A percentile compares a stretch with the other conserved stretches of the same genome.
Conservation (phyloP, 164 flowering plant species). For the Tinospora cordifolia region DNA sequence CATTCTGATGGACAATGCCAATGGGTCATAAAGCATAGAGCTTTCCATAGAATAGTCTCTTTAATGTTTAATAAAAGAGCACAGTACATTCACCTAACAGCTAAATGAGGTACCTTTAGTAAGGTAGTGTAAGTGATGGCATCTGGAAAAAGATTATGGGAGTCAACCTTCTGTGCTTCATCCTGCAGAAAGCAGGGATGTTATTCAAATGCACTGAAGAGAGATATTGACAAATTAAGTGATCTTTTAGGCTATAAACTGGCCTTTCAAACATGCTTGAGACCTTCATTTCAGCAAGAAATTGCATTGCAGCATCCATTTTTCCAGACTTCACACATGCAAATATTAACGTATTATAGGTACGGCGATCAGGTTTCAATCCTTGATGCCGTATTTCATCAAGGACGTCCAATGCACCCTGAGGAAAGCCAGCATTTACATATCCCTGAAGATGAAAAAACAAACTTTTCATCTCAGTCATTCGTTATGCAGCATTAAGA, state of each 20-base stretch:
- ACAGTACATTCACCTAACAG: not conserved
- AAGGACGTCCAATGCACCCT: slow-evolving; percentile 37
- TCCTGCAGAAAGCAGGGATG: slow-evolving; percentile 34
- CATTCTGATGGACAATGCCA: too few species aligned
- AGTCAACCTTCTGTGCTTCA: slow-evolving; percentile 24
- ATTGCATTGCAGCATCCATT: slow-evolving; percentile 45
- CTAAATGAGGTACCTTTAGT: slow-evolving; percentile 39
- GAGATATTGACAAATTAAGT: slow-evolving; percentile 8
- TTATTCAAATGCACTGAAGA: slow-evolving; percentile 11
- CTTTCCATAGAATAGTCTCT: too few species aligned
- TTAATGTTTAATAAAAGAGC: too few species aligned
- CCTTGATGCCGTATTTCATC: slow-evolving; percentile 48
- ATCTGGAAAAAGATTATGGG: slow-evolving; percentile 44
- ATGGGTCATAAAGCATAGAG: too few species aligned
- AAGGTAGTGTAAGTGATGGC: slow-evolving; percentile 56
- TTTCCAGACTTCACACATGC: slow-evolving; percentile 51
- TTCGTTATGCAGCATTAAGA: not conserved
- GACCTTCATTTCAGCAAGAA: slow-evolving; percentile 71
- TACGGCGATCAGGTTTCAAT: slow-evolving; percentile 51
- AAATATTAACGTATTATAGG: slow-evolving; percentile 52
- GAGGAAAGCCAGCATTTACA: slow-evolving; percentile 40
- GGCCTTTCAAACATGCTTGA: slow-evolving; percentile 38
- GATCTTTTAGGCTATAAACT: slow-evolving; percentile 35
- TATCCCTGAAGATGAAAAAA: slow-evolving; percentile 45
- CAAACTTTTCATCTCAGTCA: slow-evolving; percentile 1